Percentiles rank a stretch among this genome's conserved stretches.
Conservation (phyloP, 192 early-diverging fungal species). For the Podila verticillata region DNA sequence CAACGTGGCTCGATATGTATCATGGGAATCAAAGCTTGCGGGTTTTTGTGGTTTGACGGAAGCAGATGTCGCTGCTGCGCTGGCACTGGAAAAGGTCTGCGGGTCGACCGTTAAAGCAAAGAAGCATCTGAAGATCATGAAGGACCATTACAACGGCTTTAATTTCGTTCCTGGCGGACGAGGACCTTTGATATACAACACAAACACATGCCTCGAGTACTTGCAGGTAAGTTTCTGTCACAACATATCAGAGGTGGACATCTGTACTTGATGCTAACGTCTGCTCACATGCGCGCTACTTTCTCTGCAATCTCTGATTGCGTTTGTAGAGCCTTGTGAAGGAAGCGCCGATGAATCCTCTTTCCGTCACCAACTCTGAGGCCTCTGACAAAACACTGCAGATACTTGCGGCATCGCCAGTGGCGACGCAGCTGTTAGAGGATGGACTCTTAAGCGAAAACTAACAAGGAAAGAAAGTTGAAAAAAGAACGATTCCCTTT, state of each 20-base stretch:
- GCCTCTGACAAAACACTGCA: constrained; percentile 13
- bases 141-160: constrained; percentile 36
- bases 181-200: constrained; percentile 37
- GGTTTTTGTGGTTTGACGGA: constrained; percentile 28
- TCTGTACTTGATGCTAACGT: constrained; percentile 1
- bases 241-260: constrained; percentile 3
- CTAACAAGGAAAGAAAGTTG: constrained; percentile 19
- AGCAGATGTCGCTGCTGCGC: constrained; percentile 29
- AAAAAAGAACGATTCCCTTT: constrained; percentile 16
- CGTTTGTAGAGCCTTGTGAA: constrained; percentile 16
- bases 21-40: constrained; percentile 15
- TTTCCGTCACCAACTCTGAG: constrained; percentile 39
- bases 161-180: constrained; percentile 28
- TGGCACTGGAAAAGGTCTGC: constrained; percentile 24
- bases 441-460: constrained; percentile 18
- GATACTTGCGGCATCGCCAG: constrained; percentile 29
- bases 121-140: constrained; percentile 47
- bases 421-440: constrained; percentile 24
- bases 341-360: constrained; percentile 25
- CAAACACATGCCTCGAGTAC: constrained; percentile 48
- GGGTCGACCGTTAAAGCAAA: constrained; percentile 7
- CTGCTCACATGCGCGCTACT: constrained; percentile 10
- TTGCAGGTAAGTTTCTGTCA: constrained; percentile 36
- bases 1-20: constrained; percentile 33
- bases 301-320: not conserved